Base-by-base conservation (phyloP, 2,329 filamentous ascomycete species). In the Purpureocillium lavendulum region DNA sequence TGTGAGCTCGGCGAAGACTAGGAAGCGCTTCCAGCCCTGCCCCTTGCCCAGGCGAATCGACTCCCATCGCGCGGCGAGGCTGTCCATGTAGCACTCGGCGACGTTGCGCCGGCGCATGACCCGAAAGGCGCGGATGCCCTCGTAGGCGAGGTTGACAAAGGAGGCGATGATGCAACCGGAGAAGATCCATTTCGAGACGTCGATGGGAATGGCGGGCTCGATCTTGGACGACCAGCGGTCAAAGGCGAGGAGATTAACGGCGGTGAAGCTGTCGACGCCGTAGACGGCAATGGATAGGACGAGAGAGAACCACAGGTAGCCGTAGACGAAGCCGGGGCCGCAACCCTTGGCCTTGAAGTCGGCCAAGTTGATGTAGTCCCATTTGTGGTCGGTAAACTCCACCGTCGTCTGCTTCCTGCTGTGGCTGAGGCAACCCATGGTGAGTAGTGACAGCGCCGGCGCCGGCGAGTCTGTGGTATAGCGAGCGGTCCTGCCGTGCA, bases 171-270 rank as follows among this genome's bases (percentile, higher is more conserved):
- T 97, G 59, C 89, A 95, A 40, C 79, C 77, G 21, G 87, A 84
- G 59, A 97, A 98, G 58, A 98, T 89, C 88, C 89, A 96, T 66
- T 92, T 94, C 11, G 87, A 84, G 39, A 90, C 75, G 36, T 77
- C 67, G 54, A 94, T 79, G 4, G 80, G 75, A 48, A 97, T 83
- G 31, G 77, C 74, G 2, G 88, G 88, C 50, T 87, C 66, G 50
- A 97, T 84, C 49, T 86, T 74, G 39, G 84, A 87, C 1, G 87
- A 86, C 89, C 89, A 97, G 44, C 79, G 79, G 65, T 94, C 79
- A 65, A 95, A 96, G 40, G 76, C 84, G 37, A 98, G 75, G 31
- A 98, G 71, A 47, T 95, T 94, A 64, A 96, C 76, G 45, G 89
- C 89, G 4, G 89, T 96, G 58, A 96, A 97, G 45, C 82, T 88